A percentile compares a stretch with the other conserved stretches of the same genome.
Conservation (phyloP, 2,329 filamentous ascomycete genomes). For the Clarireedia homoeocarpa region DNA sequence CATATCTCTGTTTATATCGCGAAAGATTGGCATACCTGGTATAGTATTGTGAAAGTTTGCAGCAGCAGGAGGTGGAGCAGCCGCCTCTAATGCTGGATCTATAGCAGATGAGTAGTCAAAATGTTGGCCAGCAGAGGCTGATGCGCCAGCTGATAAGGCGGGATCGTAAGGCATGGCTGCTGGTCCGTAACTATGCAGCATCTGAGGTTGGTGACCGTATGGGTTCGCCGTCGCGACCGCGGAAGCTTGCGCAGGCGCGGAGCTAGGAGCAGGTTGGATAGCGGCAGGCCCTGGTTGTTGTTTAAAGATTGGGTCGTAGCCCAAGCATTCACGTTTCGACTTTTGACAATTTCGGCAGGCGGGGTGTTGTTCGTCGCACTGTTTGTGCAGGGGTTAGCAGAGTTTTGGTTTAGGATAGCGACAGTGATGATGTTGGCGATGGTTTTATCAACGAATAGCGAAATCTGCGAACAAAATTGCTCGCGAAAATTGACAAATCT, state of each 20-base stretch:
- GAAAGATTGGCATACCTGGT: conserved; percentile 27
- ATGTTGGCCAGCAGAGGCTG: conserved; percentile 36
- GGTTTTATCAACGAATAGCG: background rate
- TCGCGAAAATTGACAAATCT: conserved; percentile 6
- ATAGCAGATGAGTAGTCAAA: conserved; percentile 54
- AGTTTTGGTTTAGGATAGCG: conserved; percentile 3
- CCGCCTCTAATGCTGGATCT: conserved; percentile 56
- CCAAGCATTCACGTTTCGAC: conserved; percentile 77
- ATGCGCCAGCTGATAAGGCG: conserved; percentile 33
- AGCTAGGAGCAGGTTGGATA: conserved; percentile 61
- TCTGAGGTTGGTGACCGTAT: conserved; percentile 39
- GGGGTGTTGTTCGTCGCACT: conserved; percentile 96
- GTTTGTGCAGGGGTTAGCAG: conserved; percentile 19
- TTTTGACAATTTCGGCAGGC: conserved; percentile 87
- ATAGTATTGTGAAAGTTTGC: conserved; percentile 18
- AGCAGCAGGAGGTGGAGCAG: conserved; percentile 25
- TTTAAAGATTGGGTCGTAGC: conserved; percentile 84
- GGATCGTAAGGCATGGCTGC: conserved; percentile 26
- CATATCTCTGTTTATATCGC: conserved; percentile 27
- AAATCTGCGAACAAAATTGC: conserved; percentile 3
- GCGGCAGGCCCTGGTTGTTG: conserved; percentile 57
- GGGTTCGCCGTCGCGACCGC: conserved; percentile 31
- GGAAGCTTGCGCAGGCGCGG: conserved; percentile 22
- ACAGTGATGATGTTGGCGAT: conserved; percentile 1
- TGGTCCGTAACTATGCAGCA: conserved; percentile 36